Percentiles rank a stretch among this genome's conserved stretches.
phyloP scores from a whole-genome alignment of 2,329 filamentous ascomycete species.

The Fusarium fracticaudum region DNA sequence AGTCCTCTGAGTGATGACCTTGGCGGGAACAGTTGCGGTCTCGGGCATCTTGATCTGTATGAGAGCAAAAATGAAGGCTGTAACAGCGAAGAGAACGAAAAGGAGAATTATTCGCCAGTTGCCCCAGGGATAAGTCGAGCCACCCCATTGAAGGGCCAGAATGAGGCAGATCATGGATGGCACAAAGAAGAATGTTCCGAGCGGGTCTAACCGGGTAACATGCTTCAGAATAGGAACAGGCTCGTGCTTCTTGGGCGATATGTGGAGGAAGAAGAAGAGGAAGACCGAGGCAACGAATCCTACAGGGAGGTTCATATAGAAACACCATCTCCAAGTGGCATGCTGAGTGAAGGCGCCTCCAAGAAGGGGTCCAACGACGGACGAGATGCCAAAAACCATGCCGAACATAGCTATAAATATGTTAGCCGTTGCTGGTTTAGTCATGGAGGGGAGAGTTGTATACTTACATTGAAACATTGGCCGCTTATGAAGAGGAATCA shows the following conservation, averaged over 20 bases:
- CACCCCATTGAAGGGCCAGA: constrained; percentile 72
- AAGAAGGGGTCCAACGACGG: constrained; percentile 62
- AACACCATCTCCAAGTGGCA: constrained; percentile 65
- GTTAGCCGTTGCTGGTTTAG: constrained; percentile 14
- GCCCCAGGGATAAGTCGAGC: constrained; percentile 62
- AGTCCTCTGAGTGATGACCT: constrained; percentile 65
- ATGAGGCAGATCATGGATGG: constrained; percentile 68
- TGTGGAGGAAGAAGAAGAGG: constrained; percentile 59
- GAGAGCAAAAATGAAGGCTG: constrained; percentile 57
- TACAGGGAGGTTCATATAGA: constrained; percentile 68
- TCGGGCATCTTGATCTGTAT: constrained; percentile 65
- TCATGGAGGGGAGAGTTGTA: not conserved
- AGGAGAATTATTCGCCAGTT: constrained; percentile 63
- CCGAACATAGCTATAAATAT: constrained; percentile 58
- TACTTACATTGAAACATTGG: constrained; percentile 63
- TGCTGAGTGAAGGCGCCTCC: constrained; percentile 62
- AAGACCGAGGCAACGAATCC: constrained; percentile 61
- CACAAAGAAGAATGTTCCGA: constrained; percentile 69
- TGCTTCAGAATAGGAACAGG: constrained; percentile 52
- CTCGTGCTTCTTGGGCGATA: constrained; percentile 47
- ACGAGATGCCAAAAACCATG: constrained; percentile 64
- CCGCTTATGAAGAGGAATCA: constrained; percentile 68
- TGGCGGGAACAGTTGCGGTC: constrained; percentile 65
- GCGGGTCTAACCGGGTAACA: constrained; percentile 63
- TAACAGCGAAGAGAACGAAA: constrained; percentile 60